Percentiles rank a stretch among this genome's conserved stretches.
phyloP scores from a whole-genome alignment of 371 early-diverging fungal species.

The Smittium culicis region DNA sequence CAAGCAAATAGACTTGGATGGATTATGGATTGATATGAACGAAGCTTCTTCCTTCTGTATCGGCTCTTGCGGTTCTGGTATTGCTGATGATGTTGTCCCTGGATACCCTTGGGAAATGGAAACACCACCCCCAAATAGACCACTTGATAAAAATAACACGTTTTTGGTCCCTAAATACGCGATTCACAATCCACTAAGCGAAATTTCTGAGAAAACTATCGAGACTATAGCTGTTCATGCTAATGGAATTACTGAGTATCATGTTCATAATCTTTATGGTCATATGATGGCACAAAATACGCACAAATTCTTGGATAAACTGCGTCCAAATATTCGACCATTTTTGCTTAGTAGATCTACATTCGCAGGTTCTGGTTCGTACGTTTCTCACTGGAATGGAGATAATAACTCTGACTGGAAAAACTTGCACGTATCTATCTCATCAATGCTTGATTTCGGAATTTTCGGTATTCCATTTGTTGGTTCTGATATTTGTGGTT shows the following conservation, averaged over 20 bases:
- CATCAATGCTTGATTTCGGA: conserved; percentile 44
- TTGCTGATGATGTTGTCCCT: conserved; percentile 13
- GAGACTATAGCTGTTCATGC: conserved; percentile 24
- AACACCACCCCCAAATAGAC: conserved; percentile 17
- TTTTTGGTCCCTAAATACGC: conserved; percentile 33
- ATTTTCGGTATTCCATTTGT: conserved; percentile 49
- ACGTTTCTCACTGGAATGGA: conserved; percentile 52
- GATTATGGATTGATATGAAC: conserved; percentile 60
- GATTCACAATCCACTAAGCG: conserved; percentile 35
- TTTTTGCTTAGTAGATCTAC: conserved; percentile 55
- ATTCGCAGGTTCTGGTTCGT: conserved; percentile 49
- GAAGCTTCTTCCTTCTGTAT: conserved; percentile 47
- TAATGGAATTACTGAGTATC: conserved; percentile 37
- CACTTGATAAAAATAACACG: conserved; percentile 13
- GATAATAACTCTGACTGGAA: conserved; percentile 41
- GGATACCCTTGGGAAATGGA: conserved; percentile 17
- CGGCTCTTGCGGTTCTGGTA: conserved; percentile 31
- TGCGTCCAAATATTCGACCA: conserved; percentile 43
- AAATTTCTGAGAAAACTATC: conserved; percentile 31
- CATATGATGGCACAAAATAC: conserved; percentile 48
- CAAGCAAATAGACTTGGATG: conserved; percentile 33
- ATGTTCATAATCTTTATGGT: conserved; percentile 41
- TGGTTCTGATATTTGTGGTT: conserved; percentile 61
- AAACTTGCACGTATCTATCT: conserved; percentile 39
- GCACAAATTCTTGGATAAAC: conserved; percentile 37